A percentile compares a stretch with the other conserved stretches of the same genome.
Evolutionary conservation across 108 stramenopile genomes (phyloP).

Genomic region (Cyclostephanos tholiformis): DNA sequence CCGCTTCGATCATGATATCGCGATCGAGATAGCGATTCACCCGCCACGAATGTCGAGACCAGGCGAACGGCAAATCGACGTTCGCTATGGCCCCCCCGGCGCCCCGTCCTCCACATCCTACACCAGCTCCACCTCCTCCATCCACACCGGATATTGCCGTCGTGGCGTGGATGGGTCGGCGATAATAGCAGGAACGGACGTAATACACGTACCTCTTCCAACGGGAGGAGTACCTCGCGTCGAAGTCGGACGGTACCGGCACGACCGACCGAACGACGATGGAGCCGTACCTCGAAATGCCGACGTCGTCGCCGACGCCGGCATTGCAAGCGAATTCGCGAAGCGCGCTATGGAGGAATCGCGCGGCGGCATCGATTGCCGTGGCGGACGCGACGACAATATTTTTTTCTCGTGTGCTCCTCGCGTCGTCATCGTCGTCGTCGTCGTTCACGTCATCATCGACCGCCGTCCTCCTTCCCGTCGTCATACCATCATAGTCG

Average conservation of each 20-base stretch:
- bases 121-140: too few species aligned
- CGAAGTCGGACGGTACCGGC: conserved; percentile 31
- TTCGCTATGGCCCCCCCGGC: neutral
- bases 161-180: too few species aligned
- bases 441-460: too few species aligned
- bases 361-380: neutral
- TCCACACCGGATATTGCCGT: too few species aligned
- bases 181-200: conserved; percentile 5
- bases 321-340: conserved; percentile 36
- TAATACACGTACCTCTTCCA: conserved; percentile 43
- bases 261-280: conserved; percentile 20
- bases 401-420: too few species aligned
- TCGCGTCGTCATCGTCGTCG: too few species aligned
- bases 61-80: conserved; percentile 33
- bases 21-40: conserved; percentile 15
- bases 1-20: conserved; percentile 25
- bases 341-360: neutral
- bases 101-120: neutral
- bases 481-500: too few species aligned
- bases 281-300: conserved; percentile 18
- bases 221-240: conserved; percentile 34
- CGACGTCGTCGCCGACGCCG: too few species aligned
- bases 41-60: conserved; percentile 29
- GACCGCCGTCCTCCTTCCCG: too few species aligned
- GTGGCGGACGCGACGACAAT: too few species aligned